Evolutionary conservation across 2,329 filamentous ascomycete genomes (phyloP).

Genomic region (Nemania sp.): DNA sequence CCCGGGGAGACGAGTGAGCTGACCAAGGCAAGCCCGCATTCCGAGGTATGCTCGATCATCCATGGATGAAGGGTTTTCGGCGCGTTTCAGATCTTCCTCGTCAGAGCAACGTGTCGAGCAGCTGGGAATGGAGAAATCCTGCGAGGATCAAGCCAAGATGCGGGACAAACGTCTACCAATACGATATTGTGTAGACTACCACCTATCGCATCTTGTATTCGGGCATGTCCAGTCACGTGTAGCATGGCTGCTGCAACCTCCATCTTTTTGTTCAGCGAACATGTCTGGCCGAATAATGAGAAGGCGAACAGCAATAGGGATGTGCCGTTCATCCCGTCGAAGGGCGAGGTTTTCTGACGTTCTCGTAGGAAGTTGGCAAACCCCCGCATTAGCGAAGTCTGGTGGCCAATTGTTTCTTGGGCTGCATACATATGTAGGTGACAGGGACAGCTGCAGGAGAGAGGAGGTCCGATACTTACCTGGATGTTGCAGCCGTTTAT

Average conservation of each 20-base stretch:
- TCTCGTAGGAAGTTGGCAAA: background rate
- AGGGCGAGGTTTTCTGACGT: background rate
- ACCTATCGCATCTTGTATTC: background rate
- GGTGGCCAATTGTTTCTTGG: constrained; percentile 21
- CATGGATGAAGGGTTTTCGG: constrained; percentile 8
- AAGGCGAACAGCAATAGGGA: too few species aligned
- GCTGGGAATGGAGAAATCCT: constrained; percentile 7
- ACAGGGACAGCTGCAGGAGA: constrained; percentile 28
- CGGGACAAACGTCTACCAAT: background rate
- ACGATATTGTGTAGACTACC: background rate
- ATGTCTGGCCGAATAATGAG: background rate
- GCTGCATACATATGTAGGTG: constrained; percentile 28
- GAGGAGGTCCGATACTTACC: background rate
- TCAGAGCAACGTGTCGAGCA: constrained; percentile 4
- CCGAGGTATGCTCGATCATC: background rate
- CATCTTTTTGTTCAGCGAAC: background rate
- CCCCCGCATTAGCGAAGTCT: constrained; percentile 4
- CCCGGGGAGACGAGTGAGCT: background rate
- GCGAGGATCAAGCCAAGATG: background rate
- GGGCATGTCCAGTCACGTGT: constrained; percentile 10
- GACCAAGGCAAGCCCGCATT: background rate
- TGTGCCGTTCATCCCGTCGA: background rate
- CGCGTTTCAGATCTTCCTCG: constrained; percentile 15
- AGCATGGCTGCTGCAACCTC: constrained; percentile 10
- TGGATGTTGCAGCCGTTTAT: constrained; percentile 5